These are phyloP conservation scores for Colletotrichum australisinense DNA, from an alignment of 2,329 filamentous ascomycete genomes.

Conservation along the genomic window DNA sequence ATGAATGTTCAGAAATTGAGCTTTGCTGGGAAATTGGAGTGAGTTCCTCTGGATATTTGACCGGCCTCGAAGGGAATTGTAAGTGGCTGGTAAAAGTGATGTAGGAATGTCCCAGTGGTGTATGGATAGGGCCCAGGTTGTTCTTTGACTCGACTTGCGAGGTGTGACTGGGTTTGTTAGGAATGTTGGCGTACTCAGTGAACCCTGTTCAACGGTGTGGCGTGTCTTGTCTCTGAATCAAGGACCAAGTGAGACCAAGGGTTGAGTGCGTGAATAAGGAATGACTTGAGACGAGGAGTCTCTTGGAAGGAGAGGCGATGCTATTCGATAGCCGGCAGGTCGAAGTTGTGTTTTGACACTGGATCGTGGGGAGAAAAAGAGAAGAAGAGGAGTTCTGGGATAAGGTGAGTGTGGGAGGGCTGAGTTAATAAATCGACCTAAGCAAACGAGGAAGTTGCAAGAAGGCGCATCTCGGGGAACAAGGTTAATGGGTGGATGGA, in stretches of 20 bases:
- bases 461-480: slow-evolving; percentile 17
- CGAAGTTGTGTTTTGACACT: slow-evolving; percentile 20
- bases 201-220: slow-evolving; percentile 32
- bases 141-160: slow-evolving; percentile 30
- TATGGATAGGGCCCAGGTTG: slow-evolving; percentile 12
- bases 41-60: slow-evolving; percentile 22
- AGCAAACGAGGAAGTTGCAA: slow-evolving; percentile 1
- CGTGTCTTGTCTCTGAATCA: slow-evolving; percentile 25
- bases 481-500: slow-evolving; percentile 14
- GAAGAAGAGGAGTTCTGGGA: neutral
- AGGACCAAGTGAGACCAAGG: slow-evolving; percentile 10
- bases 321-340: slow-evolving; percentile 25
- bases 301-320: slow-evolving; percentile 26
- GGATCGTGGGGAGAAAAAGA: neutral
- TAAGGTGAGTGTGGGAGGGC: slow-evolving; percentile 14
- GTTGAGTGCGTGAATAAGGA: slow-evolving; percentile 28
- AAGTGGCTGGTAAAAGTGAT: slow-evolving; percentile 3
- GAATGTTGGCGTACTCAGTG: slow-evolving; percentile 14
- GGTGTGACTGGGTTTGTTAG: slow-evolving; percentile 11
- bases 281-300: slow-evolving; percentile 26
- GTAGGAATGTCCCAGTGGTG: slow-evolving; percentile 15
- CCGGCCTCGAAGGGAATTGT: slow-evolving; percentile 14
- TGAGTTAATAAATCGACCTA: slow-evolving; percentile 16
- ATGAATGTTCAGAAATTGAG: slow-evolving; percentile 1
- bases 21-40: slow-evolving; percentile 17